phyloP scores from a whole-genome alignment of 2,329 filamentous ascomycete species.

The Zopfia rhizophila region DNA sequence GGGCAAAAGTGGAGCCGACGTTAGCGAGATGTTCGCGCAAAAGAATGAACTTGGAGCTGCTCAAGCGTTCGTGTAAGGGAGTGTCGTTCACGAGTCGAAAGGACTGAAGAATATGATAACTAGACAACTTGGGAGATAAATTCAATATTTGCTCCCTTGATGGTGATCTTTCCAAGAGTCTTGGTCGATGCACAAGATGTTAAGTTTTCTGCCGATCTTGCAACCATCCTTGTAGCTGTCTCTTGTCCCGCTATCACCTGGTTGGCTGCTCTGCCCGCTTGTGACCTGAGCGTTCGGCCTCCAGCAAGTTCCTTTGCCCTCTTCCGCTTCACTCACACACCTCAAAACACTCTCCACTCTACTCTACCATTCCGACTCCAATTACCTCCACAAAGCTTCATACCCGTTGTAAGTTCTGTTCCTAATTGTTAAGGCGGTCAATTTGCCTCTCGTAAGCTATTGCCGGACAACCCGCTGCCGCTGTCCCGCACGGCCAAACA shows the following conservation, averaged over 20 bases:
- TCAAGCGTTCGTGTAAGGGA: constrained; percentile 6
- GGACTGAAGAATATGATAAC: background rate
- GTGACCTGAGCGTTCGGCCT: constrained; percentile 14
- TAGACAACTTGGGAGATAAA: background rate
- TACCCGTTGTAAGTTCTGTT: constrained; percentile 40
- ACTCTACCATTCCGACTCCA: constrained; percentile 11
- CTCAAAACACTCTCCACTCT: constrained; percentile 13
- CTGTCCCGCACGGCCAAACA: constrained; percentile 37
- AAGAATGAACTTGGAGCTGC: constrained; percentile 19
- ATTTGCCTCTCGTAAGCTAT: constrained; percentile 33
- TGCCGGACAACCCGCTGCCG: constrained; percentile 38
- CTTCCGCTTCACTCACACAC: constrained; percentile 9
- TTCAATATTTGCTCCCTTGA: too few species aligned
- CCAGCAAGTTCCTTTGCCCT: constrained; percentile 9
- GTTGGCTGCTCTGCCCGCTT: constrained; percentile 8
- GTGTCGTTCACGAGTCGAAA: background rate
- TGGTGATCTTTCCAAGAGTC: background rate
- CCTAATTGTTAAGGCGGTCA: constrained; percentile 33
- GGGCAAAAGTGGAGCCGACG: constrained; percentile 24
- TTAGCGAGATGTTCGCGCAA: constrained; percentile 31
- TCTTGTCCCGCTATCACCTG: constrained; percentile 13
- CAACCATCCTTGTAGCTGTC: constrained; percentile 8
- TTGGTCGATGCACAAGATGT: background rate
- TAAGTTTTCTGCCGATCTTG: constrained; percentile 5
- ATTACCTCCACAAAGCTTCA: constrained; percentile 24